A percentile compares a stretch with the other conserved stretches of the same genome.
phyloP scores from a whole-genome alignment of 495 filamentous ascomycete species.

The Talaromyces trachyspermus region DNA sequence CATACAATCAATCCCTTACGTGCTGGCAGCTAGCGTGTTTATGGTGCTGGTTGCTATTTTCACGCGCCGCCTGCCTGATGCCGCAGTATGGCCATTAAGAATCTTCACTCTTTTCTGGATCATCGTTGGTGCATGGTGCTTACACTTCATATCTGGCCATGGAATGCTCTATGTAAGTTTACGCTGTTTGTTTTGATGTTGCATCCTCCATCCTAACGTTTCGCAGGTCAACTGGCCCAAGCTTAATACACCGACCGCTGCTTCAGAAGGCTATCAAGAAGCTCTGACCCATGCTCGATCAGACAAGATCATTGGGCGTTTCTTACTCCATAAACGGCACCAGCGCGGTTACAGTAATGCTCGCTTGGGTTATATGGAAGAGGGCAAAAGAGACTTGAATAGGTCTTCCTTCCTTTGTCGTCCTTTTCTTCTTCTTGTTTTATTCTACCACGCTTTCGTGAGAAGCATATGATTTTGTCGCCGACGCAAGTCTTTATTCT shows the following conservation, averaged over 20 bases:
- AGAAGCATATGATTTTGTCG: not conserved
- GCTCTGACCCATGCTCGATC: constrained; percentile 67
- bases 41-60: constrained; percentile 74
- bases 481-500: not conserved
- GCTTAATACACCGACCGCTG: constrained; percentile 77
- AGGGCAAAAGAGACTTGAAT: constrained; percentile 97
- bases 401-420: constrained; percentile 7
- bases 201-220: not conserved
- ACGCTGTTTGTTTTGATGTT: not conserved
- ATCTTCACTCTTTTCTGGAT: constrained; percentile 73
- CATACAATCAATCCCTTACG: constrained; percentile 84
- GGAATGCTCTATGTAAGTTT: constrained; percentile 87
- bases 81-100: constrained; percentile 68
- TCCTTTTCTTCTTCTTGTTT: too few relatives aligned
- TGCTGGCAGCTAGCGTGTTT: constrained; percentile 81
- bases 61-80: constrained; percentile 56
- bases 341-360: constrained; percentile 73
- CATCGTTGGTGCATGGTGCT: constrained; percentile 56
- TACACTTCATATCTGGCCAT: constrained; percentile 66
- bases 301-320: constrained; percentile 66
- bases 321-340: constrained; percentile 55
- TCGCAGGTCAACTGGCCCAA: constrained; percentile 97
- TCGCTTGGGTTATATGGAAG: constrained; percentile 73
- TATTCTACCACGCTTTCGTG: too few relatives aligned
- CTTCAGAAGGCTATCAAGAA: constrained; percentile 82